Evolutionary conservation across 768 basidiomycete species (phyloP).

Genomic region (Termitomyces heimii): DNA sequence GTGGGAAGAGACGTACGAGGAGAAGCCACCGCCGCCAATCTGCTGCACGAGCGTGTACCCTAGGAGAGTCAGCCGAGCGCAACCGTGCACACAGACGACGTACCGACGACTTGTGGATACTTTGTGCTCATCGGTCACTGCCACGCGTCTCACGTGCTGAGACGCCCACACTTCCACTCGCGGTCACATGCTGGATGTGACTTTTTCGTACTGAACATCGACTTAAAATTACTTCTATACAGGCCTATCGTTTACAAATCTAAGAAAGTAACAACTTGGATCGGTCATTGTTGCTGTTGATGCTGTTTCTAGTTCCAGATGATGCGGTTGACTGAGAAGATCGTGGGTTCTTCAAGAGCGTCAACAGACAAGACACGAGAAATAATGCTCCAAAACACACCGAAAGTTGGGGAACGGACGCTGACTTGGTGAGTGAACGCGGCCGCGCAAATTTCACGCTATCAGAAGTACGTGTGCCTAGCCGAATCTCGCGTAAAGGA

Average conservation of each 20-base stretch:
- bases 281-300: background rate
- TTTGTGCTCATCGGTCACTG: constrained; percentile 14
- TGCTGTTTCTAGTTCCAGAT: background rate
- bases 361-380: background rate
- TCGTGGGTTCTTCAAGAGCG: background rate
- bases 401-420: background rate
- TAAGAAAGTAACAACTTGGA: background rate
- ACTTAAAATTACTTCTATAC: too few relatives aligned
- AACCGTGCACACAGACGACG: constrained; percentile 6
- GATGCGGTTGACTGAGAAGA: background rate
- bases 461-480: background rate
- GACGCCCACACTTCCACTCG: too few relatives aligned
- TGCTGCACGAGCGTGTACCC: constrained; percentile 69
- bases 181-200: too few relatives aligned
- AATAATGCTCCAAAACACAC: background rate
- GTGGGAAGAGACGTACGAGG: constrained; percentile 44
- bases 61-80: constrained; percentile 15
- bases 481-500: background rate
- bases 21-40: constrained; percentile 87
- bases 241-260: too few relatives aligned
- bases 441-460: background rate
- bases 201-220: too few relatives aligned
- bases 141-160: too few relatives aligned
- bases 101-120: constrained; percentile 38
- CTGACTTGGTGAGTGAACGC: background rate